Conservation (phyloP, 2,329 filamentous ascomycete species). For the Verticillium albo-atrum region DNA sequence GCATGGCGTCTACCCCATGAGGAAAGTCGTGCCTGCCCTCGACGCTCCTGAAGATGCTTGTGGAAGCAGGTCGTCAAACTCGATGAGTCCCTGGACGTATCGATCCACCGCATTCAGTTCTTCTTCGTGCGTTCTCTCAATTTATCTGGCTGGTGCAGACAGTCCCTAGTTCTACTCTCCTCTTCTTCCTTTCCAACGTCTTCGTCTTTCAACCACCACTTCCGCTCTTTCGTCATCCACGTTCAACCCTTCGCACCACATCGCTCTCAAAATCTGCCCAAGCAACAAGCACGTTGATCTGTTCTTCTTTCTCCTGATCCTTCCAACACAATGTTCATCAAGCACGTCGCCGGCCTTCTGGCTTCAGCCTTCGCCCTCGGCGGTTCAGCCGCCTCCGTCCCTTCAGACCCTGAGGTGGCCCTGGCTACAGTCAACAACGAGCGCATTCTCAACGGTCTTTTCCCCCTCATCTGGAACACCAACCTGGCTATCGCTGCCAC, state of each 20-base stretch:
- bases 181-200: not conserved
- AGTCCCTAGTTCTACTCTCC: not conserved
- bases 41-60: not conserved
- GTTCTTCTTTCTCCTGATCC: not conserved
- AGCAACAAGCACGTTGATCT: not conserved
- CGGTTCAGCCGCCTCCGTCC: not conserved
- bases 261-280: no score
- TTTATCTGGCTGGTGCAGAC: not conserved
- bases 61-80: not conserved
- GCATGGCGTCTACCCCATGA: not conserved
- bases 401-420: not conserved
- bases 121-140: not conserved
- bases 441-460: not conserved
- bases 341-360: not conserved
- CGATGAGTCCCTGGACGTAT: not conserved
- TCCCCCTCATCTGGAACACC: constrained; percentile 17
- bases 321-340: not conserved
- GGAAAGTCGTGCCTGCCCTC: not conserved
- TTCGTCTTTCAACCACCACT: not conserved
- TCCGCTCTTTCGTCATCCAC: not conserved
- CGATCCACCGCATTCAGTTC: not conserved
- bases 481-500: constrained; percentile 25
- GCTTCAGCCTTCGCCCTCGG: not conserved
- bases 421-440: not conserved
- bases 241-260: no score